A percentile compares a stretch with the other conserved stretches of the same genome.
These are phyloP conservation scores for Trichophyton mentagrophytes DNA, from an alignment of 2,329 filamentous ascomycete species.

Conservation along the genomic window DNA sequence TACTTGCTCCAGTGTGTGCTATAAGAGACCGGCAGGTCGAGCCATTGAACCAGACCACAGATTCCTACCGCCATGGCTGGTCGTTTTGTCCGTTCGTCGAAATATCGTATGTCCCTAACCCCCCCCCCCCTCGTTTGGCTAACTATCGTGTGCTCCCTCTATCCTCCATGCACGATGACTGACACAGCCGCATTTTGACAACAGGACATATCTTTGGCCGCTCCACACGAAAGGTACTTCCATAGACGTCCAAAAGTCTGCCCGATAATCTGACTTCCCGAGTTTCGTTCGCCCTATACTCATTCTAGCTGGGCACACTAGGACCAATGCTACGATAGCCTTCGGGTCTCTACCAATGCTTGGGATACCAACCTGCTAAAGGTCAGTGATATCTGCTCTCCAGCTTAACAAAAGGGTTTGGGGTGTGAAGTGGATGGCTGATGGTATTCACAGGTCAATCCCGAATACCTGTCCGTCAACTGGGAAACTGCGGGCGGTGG, in stretches of 20 bases:
- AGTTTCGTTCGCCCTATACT: background rate
- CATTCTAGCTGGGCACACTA: slow-evolving; percentile 18
- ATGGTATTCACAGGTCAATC: slow-evolving; percentile 57
- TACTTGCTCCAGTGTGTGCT: background rate
- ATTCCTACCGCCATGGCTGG: slow-evolving; percentile 44
- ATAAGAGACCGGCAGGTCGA: background rate
- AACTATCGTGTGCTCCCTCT: slow-evolving; percentile 6
- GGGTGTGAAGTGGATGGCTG: slow-evolving; percentile 4
- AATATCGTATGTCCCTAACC: slow-evolving; percentile 48
- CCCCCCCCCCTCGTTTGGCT: background rate
- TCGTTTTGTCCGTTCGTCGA: slow-evolving; percentile 60
- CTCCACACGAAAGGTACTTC: slow-evolving; percentile 62
- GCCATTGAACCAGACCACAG: background rate
- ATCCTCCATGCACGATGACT: slow-evolving; percentile 12
- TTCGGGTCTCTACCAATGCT: slow-evolving; percentile 93
- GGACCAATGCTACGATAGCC: slow-evolving; percentile 97
- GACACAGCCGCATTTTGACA: slow-evolving; percentile 20
- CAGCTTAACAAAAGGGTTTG: background rate
- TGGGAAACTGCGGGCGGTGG: slow-evolving; percentile 95
- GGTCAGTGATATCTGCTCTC: slow-evolving; percentile 42
- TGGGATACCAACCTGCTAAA: slow-evolving; percentile 99
- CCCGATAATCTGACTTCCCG: slow-evolving; percentile 2
- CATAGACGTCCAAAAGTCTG: background rate
- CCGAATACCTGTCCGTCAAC: slow-evolving; percentile 91
- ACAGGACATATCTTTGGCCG: slow-evolving; percentile 96